Percentiles rank a stretch among this genome's conserved stretches.
These are phyloP conservation scores for Capillidium heterosporum DNA, from an alignment of 371 early-diverging fungal species.

Conservation along the genomic window DNA sequence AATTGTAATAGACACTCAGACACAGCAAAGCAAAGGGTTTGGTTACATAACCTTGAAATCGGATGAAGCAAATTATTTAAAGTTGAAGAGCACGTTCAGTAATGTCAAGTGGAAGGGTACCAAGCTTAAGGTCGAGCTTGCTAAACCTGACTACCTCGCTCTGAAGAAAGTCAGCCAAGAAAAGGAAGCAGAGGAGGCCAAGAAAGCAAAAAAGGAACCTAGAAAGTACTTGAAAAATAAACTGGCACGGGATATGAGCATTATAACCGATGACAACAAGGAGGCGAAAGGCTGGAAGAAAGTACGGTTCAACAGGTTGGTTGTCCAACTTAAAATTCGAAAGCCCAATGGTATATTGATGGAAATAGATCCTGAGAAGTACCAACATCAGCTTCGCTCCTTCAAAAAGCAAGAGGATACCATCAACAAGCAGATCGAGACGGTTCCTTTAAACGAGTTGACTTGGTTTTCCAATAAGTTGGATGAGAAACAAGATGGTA, in stretches of 20 bases:
- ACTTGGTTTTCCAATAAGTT: not conserved
- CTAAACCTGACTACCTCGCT: too few relatives aligned
- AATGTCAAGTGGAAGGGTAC: not conserved
- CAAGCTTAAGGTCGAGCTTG: not conserved
- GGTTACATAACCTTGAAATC: too few relatives aligned
- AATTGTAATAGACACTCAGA: too few relatives aligned
- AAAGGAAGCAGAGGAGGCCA: too few relatives aligned
- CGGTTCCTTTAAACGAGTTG: not conserved
- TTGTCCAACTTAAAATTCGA: not conserved
- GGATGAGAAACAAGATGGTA: not conserved
- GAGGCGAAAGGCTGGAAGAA: constrained; percentile 1
- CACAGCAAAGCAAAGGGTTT: too few relatives aligned
- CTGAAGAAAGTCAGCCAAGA: too few relatives aligned
- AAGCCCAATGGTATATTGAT: not conserved
- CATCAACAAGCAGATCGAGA: not conserved
- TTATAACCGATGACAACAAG: not conserved
- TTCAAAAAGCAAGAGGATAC: not conserved
- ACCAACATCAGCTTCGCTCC: not conserved
- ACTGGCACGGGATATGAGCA: not conserved
- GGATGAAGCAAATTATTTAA: too few relatives aligned
- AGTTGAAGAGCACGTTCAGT: too few relatives aligned
- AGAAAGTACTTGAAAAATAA: too few relatives aligned
- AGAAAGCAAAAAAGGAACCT: too few relatives aligned
- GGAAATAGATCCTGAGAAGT: not conserved
- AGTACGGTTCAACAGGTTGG: not conserved